A percentile compares a stretch with the other conserved stretches of the same genome.
These are phyloP conservation scores for Typha latifolia DNA, from an alignment of 176 grass and related monocot species.

Conservation along the genomic window DNA sequence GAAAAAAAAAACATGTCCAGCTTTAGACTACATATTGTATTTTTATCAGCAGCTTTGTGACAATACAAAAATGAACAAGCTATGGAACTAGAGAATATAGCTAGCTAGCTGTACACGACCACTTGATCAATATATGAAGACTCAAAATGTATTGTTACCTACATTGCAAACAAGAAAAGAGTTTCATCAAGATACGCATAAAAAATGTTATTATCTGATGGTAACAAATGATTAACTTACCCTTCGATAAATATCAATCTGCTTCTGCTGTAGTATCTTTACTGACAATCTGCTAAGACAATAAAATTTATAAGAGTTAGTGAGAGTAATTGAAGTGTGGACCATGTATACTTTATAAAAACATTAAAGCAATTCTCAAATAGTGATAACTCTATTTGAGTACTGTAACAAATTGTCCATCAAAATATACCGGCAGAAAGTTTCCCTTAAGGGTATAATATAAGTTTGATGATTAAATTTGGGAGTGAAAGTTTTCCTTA, in stretches of 20 bases:
- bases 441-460: no score
- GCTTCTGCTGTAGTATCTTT: constrained; percentile 10
- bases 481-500: no score
- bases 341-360: not conserved
- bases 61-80: not conserved
- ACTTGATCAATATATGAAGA: not conserved
- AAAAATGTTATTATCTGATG: not conserved
- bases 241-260: constrained; percentile 11
- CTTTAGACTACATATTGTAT: not conserved
- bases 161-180: not conserved
- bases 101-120: not conserved
- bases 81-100: not conserved
- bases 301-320: not conserved
- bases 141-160: not conserved
- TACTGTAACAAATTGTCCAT: no score
- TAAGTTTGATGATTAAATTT: no score
- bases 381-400: no score
- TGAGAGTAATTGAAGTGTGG: not conserved
- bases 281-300: constrained; percentile 29
- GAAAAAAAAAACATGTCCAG: no score
- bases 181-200: not conserved
- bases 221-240: not conserved
- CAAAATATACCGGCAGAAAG: no score
- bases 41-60: not conserved
- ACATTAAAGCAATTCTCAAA: no score